A percentile compares a stretch with the other conserved stretches of the same genome.
phyloP scores from a whole-genome alignment of 768 basidiomycete genomes.

The Trametes punicea region DNA sequence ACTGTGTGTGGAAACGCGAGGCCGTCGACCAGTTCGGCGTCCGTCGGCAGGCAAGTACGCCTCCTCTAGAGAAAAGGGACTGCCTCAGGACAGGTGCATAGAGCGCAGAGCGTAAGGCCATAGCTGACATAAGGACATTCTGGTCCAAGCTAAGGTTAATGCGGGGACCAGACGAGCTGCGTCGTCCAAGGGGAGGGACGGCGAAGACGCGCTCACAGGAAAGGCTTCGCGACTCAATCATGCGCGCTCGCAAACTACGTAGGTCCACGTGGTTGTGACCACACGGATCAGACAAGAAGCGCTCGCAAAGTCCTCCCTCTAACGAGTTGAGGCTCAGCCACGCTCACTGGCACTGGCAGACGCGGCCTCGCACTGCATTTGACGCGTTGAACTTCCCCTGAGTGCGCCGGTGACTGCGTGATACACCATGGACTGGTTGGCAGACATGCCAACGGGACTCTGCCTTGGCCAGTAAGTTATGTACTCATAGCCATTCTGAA shows the following conservation, averaged over 20 bases:
- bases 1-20: conserved; percentile 25
- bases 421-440: too few species aligned
- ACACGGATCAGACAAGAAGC: not conserved
- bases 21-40: conserved; percentile 24
- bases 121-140: conserved; percentile 19
- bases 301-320: too few species aligned
- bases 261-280: not conserved
- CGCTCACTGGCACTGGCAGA: too few species aligned
- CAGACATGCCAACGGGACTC: too few species aligned
- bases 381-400: too few species aligned
- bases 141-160: not conserved
- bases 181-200: conserved; percentile 1
- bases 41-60: conserved; percentile 22
- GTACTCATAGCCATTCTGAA: too few species aligned
- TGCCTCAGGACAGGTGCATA: conserved; percentile 29
- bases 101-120: conserved; percentile 28
- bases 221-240: not conserved
- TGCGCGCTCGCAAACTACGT: conserved; percentile 6
- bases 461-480: too few species aligned
- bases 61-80: conserved; percentile 20
- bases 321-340: too few species aligned
- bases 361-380: too few species aligned
- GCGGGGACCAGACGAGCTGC: not conserved
- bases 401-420: too few species aligned
- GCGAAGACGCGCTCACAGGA: not conserved